A percentile compares a stretch with the other conserved stretches of the same genome.
Evolutionary conservation across 371 early-diverging fungal genomes (phyloP).

Genomic region (Mucor indicus): DNA sequence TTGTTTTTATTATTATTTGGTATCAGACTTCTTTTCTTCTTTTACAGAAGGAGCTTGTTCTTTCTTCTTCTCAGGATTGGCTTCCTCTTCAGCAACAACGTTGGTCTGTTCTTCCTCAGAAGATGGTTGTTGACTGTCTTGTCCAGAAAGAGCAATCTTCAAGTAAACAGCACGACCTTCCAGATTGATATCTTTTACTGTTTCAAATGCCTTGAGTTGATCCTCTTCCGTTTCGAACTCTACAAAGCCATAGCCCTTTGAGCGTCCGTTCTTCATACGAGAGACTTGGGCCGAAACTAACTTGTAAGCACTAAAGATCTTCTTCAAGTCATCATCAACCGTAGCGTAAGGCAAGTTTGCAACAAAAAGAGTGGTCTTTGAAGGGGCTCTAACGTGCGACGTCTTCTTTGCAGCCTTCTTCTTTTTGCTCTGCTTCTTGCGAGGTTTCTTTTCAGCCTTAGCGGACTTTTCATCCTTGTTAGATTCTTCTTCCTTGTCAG

Average conservation of each 20-base stretch:
- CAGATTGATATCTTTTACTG: slow-evolving; percentile 54
- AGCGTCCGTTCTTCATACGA: slow-evolving; percentile 56
- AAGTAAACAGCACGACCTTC: slow-evolving; percentile 72
- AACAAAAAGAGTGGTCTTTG: slow-evolving; percentile 85
- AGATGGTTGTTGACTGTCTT: too few species aligned
- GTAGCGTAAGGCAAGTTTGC: slow-evolving; percentile 91
- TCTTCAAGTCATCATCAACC: slow-evolving; percentile 68
- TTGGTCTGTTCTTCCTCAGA: too few species aligned
- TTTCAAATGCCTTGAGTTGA: slow-evolving; percentile 73
- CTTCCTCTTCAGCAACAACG: too few species aligned
- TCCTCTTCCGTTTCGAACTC: slow-evolving; percentile 76
- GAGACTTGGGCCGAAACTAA: slow-evolving; percentile 76
- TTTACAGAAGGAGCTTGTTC: too few species aligned
- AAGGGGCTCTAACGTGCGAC: slow-evolving; percentile 53
- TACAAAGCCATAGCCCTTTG: slow-evolving; percentile 93
- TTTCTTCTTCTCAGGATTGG: background rate
- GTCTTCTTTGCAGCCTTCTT: slow-evolving; percentile 2
- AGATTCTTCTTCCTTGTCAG: too few species aligned
- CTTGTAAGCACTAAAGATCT: slow-evolving; percentile 71
- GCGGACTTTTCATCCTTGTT: too few species aligned
- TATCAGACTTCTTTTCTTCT: background rate
- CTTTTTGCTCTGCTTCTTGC: slow-evolving; percentile 8
- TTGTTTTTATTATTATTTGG: too few species aligned
- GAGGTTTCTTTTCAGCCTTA: too few species aligned
- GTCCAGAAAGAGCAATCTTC: slow-evolving; percentile 69